phyloP scores from a whole-genome alignment of 2,329 filamentous ascomycete genomes.

The Madurella fahalii region DNA sequence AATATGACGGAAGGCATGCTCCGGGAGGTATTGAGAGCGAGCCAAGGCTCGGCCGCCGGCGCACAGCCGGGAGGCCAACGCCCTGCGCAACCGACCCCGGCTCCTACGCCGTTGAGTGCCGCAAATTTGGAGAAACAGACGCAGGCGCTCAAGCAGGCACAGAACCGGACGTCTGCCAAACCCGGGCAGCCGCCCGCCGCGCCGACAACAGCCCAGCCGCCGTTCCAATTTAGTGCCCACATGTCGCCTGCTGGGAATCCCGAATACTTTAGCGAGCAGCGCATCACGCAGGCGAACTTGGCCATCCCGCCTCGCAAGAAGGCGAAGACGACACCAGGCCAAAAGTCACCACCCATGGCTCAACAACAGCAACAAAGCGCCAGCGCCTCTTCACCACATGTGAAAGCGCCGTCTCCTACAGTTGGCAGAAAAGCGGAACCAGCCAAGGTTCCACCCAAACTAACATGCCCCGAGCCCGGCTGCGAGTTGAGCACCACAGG shows the following conservation, averaged over 20 bases:
- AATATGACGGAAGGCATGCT: conserved; percentile 50
- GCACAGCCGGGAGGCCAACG: conserved; percentile 21
- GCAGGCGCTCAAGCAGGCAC: conserved; percentile 45
- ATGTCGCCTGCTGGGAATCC: conserved; percentile 58
- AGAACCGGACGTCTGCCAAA: conserved; percentile 44
- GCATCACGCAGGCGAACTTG: conserved; percentile 50
- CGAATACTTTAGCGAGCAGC: conserved; percentile 48
- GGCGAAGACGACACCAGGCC: conserved; percentile 42
- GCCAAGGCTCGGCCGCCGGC: conserved; percentile 12
- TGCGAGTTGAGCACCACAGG: conserved; percentile 50
- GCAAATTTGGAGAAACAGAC: conserved; percentile 51
- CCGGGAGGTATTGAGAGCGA: conserved; percentile 37
- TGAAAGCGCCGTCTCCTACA: conserved; percentile 48
- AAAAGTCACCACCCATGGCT: conserved; percentile 34
- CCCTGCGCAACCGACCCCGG: conserved; percentile 22
- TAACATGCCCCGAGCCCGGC: conserved; percentile 48
- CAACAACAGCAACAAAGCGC: conserved; percentile 33
- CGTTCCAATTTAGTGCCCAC: conserved; percentile 49
- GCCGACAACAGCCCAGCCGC: conserved; percentile 54
- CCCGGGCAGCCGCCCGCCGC: conserved; percentile 50
- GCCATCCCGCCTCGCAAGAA: conserved; percentile 55
- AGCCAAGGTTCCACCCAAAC: conserved; percentile 27
- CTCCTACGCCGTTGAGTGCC: conserved; percentile 34
- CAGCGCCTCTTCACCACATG: conserved; percentile 45
- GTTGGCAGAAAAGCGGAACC: conserved; percentile 36